Evolutionary conservation across 169 alveolate species (phyloP).

Genomic region (Eimeria praecox): DNA sequence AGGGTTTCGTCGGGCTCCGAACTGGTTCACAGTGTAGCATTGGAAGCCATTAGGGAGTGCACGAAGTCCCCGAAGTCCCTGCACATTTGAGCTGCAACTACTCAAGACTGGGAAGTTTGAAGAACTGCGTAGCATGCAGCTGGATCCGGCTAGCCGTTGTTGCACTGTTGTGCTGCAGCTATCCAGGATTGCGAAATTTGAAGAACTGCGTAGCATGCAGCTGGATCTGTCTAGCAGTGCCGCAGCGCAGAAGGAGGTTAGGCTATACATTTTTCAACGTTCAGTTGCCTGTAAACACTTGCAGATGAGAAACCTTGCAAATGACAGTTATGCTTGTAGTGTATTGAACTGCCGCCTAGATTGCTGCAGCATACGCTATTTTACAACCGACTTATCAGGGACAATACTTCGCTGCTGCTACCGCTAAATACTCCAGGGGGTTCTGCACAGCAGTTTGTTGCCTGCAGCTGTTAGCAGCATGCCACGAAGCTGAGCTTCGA

Average conservation of each 20-base stretch:
- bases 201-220: conserved; percentile 57
- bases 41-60: background rate
- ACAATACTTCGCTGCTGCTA: background rate
- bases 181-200: conserved; percentile 28
- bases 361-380: background rate
- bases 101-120: conserved; percentile 27
- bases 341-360: background rate
- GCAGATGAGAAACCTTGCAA: background rate
- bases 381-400: too few relatives aligned
- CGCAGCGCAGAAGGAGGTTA: conserved; percentile 48
- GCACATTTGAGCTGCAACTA: background rate
- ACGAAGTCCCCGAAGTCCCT: background rate
- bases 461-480: conserved; percentile 13
- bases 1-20: background rate
- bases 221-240: background rate
- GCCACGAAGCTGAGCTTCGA: conserved; percentile 41
- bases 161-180: background rate
- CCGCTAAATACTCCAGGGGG: background rate
- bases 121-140: conserved; percentile 57
- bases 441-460: background rate
- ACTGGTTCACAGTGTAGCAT: background rate
- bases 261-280: background rate
- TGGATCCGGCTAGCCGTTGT: background rate
- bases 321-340: background rate
- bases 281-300: background rate